Evolutionary conservation across 2,329 filamentous ascomycete genomes (phyloP).

Genomic region (Gaeumannomyces tritici): DNA sequence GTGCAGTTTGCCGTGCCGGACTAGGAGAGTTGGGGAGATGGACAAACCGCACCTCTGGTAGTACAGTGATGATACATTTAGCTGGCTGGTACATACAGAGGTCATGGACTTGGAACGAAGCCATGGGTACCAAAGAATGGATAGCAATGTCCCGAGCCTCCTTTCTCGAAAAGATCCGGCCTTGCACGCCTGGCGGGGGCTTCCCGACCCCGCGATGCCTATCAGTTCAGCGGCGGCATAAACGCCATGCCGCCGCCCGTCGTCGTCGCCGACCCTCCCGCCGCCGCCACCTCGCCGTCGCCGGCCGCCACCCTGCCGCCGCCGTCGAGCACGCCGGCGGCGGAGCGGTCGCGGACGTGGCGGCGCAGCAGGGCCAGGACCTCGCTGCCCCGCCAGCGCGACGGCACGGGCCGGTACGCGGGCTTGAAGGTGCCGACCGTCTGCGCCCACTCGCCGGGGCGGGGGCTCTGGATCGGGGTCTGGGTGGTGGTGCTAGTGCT

Average conservation of each 20-base stretch:
- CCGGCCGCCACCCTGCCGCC: constrained; percentile 18
- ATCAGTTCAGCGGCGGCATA: constrained; percentile 37
- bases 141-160: no score
- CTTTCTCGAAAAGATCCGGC: no score
- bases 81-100: no score
- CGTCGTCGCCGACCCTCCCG: constrained; percentile 16
- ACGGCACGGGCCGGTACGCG: constrained; percentile 82
- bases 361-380: constrained; percentile 65
- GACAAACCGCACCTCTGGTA: not conserved
- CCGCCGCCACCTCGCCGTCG: no score
- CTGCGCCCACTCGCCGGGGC: constrained; percentile 85
- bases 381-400: constrained; percentile 75
- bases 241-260: constrained; percentile 45
- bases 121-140: no score
- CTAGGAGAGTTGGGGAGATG: not conserved
- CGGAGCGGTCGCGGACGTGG: constrained; percentile 68
- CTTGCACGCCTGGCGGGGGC: no score
- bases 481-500: constrained; percentile 14
- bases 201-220: no score
- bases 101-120: no score
- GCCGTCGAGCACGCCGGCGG: constrained; percentile 38
- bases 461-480: constrained; percentile 19
- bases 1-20: not conserved
- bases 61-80: not conserved
- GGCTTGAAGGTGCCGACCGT: constrained; percentile 91